phyloP scores from a whole-genome alignment of 176 grass and related monocot genomes.

The Oryza coarctata region DNA sequence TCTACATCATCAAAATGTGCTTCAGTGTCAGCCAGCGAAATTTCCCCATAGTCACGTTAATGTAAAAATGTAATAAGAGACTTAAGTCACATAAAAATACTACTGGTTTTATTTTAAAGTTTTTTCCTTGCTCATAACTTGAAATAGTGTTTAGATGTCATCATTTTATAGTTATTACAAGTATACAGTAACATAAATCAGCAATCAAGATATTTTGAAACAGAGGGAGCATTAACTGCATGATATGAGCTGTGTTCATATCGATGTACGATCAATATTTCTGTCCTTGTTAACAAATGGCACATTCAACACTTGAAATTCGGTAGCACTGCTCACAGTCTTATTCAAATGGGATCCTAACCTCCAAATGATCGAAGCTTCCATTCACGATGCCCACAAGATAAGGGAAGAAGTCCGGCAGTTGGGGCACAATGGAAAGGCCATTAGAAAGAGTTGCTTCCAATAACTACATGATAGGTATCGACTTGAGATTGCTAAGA shows the following conservation, averaged over 20 bases:
- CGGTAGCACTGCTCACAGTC: too few relatives aligned
- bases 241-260: too few relatives aligned
- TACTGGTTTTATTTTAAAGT: too few relatives aligned
- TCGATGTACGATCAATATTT: too few relatives aligned
- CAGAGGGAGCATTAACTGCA: too few relatives aligned
- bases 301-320: too few relatives aligned
- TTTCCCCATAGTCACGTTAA: background rate
- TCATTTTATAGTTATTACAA: too few relatives aligned
- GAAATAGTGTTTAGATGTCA: too few relatives aligned
- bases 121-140: too few relatives aligned
- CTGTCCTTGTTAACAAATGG: too few relatives aligned
- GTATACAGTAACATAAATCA: too few relatives aligned
- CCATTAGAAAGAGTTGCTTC: conserved; percentile 92
- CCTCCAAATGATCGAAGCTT: conserved; percentile 90
- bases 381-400: conserved; percentile 79
- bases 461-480: conserved; percentile 63
- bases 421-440: conserved; percentile 74
- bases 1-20: conserved; percentile 25
- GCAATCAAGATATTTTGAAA: too few relatives aligned
- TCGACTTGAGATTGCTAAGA: background rate
- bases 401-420: conserved; percentile 85
- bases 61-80: conserved; percentile 12
- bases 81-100: background rate
- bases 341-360: conserved; percentile 25
- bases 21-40: background rate